phyloP scores from a whole-genome alignment of 31 red algal species.

The Porphyra umbilicalis region DNA sequence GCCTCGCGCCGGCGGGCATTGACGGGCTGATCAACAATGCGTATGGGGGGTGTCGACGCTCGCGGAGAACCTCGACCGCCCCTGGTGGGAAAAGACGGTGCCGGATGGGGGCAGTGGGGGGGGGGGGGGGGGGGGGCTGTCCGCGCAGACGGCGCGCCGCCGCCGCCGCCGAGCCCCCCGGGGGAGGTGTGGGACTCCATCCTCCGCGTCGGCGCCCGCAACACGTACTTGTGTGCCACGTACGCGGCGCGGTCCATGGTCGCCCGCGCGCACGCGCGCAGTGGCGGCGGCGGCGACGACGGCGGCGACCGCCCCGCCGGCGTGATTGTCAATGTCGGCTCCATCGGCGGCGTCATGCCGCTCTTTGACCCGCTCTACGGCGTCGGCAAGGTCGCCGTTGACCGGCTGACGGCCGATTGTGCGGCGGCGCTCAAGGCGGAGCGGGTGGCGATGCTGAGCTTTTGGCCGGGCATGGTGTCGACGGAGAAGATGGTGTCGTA shows the following conservation, averaged over 20 bases:
- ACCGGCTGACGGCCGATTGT: conserved; percentile 25
- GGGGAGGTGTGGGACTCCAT: conserved; percentile 37
- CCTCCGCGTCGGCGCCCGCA: conserved; percentile 31
- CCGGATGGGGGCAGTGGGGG: conserved; percentile 1
- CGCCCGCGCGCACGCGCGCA: not conserved
- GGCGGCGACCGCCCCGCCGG: not conserved
- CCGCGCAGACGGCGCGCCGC: too few species aligned
- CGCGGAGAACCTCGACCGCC: not conserved
- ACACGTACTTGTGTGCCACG: not conserved
- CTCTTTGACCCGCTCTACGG: conserved; percentile 41
- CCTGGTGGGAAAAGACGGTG: conserved; percentile 2
- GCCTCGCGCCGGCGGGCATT: conserved; percentile 2
- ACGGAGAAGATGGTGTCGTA: not conserved
- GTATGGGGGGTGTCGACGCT: conserved; percentile 18
- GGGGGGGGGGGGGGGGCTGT: not conserved
- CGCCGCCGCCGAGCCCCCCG: conserved; percentile 1
- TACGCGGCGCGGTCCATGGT: conserved; percentile 7
- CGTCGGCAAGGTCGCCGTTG: conserved; percentile 30
- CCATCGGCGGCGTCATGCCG: conserved; percentile 15
- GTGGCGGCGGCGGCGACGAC: not conserved
- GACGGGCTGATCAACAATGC: conserved; percentile 50
- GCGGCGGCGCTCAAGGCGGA: not conserved
- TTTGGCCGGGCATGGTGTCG: not conserved
- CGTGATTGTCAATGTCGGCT: conserved; percentile 44
- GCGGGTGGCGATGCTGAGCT: not conserved